Conservation (phyloP, 1,284 basidiomycete genomes). For the Pterulicium gracile region DNA sequence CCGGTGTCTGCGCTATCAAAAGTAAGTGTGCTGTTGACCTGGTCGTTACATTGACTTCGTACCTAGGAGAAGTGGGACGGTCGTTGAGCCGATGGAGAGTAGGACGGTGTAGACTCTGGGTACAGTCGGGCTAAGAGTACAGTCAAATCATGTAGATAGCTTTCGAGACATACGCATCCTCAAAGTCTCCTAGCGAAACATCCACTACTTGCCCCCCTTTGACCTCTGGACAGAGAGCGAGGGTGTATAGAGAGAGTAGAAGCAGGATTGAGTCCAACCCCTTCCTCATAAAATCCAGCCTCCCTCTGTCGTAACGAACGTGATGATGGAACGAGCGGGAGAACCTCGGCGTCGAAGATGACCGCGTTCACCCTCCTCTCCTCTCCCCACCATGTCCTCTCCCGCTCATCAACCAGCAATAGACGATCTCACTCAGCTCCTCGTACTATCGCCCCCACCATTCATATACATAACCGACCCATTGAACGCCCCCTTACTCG, state of each 20-base stretch:
- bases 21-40: background rate
- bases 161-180: background rate
- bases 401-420: background rate
- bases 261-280: too few relatives aligned
- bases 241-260: too few relatives aligned
- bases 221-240: too few relatives aligned
- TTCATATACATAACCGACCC: slow-evolving; percentile 68
- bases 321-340: too few relatives aligned
- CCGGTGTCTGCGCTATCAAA: background rate
- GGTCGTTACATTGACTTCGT: too few relatives aligned
- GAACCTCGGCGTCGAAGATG: too few relatives aligned
- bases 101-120: background rate
- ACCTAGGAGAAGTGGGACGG: background rate
- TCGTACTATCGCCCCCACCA: slow-evolving; percentile 42
- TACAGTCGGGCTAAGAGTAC: background rate
- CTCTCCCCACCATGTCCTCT: background rate
- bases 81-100: background rate
- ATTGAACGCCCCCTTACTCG: slow-evolving; percentile 13
- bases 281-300: too few relatives aligned
- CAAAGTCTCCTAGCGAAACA: background rate
- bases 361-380: too few relatives aligned
- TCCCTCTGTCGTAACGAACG: too few relatives aligned
- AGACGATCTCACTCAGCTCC: slow-evolving; percentile 34
- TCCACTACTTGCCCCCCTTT: too few relatives aligned
- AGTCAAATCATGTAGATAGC: background rate